Evolutionary conservation across 73 alveolate genomes (phyloP), one percentile per base, ranked within the genome.

Genomic region (Paramecium sexaurelia): DNA sequence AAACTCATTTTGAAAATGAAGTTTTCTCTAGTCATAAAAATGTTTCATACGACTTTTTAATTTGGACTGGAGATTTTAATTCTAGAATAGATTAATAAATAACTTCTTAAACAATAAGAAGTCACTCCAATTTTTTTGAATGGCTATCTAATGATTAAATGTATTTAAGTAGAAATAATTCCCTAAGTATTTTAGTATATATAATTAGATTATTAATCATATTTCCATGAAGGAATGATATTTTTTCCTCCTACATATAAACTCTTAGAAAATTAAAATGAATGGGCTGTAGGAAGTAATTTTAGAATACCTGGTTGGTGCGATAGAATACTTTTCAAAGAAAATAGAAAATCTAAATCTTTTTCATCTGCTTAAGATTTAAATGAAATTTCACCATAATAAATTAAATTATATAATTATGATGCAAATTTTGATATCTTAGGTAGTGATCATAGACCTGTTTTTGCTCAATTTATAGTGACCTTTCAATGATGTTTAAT

Each of bases 281-380:
- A 93, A 29, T 98, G 95, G 92, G 94, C 87, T 8, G 75, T 61
- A n/a, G 93, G 95, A 27, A 87, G 55, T n/a, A 92, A 84, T 36
- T 91, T 92, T 35, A 88, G 99, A 84, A 91, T 92, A 5, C 99
- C 99, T 1, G 99, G 99, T 5, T 98, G 99, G 99, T 95, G 98
- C 7, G 99, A 98, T 71, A 91, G 99, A 69, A 96, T 98, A 56
- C 75, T 98, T 39, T 93, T 92, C 75, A 83, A 96, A 82, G 94
- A 94, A 39, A 91, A 93, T 82, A n/a, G 17, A 51, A 19, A 51
- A 17, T 51, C 32, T 17, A 51, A 51, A 20, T 17, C 67, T 4
- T 3, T 2, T 17, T 51, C 67, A 51, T 5, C 67, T 51, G 17
- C 67, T 17, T 22, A 51, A 51, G 67, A 29, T n/a, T n/a, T 51